phyloP scores from a whole-genome alignment of 2,329 filamentous ascomycete genomes.

The Hortaea werneckii region DNA sequence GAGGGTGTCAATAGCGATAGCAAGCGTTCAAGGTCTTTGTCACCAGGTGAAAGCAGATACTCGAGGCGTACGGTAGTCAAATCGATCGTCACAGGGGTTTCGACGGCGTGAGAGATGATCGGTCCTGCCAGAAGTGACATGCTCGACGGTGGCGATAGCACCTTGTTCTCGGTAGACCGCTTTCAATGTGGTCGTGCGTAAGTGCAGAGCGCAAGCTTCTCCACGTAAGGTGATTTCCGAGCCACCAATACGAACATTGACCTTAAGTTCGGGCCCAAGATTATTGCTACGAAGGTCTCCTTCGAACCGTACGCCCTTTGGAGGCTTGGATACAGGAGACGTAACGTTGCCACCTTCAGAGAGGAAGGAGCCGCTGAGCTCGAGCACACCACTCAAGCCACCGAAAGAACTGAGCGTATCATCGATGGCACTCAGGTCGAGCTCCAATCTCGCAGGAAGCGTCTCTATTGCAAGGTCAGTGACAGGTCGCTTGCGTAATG shows the following conservation, averaged over 20 bases:
- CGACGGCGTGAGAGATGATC: constrained; percentile 35
- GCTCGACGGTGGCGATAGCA: constrained; percentile 63
- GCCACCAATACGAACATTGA: constrained; percentile 68
- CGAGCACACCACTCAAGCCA: constrained; percentile 81
- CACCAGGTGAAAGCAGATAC: constrained; percentile 61
- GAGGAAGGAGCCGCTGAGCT: constrained; percentile 74
- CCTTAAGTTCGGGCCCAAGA: constrained; percentile 42
- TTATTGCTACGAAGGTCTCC: constrained; percentile 25
- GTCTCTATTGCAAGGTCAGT: constrained; percentile 55
- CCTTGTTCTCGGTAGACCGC: constrained; percentile 64
- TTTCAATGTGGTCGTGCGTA: constrained; percentile 76
- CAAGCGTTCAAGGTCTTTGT: constrained; percentile 70
- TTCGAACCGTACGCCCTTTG: constrained; percentile 49
- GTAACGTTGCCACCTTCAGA: constrained; percentile 44
- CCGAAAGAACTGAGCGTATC: constrained; percentile 84
- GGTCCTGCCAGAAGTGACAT: constrained; percentile 66
- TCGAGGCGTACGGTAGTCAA: constrained; percentile 50
- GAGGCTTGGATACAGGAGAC: constrained; percentile 27
- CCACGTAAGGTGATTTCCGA: constrained; percentile 67
- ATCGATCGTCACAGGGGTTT: constrained; percentile 10
- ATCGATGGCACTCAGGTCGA: constrained; percentile 74
- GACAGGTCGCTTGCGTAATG: constrained; percentile 13
- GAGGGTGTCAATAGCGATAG: constrained; percentile 83
- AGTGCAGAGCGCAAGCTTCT: constrained; percentile 60
- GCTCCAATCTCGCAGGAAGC: constrained; percentile 61